Evolutionary conservation across 208 protist species (phyloP), one percentile per base, ranked within the genome.

Genomic region (Strigomonas culicis): DNA sequence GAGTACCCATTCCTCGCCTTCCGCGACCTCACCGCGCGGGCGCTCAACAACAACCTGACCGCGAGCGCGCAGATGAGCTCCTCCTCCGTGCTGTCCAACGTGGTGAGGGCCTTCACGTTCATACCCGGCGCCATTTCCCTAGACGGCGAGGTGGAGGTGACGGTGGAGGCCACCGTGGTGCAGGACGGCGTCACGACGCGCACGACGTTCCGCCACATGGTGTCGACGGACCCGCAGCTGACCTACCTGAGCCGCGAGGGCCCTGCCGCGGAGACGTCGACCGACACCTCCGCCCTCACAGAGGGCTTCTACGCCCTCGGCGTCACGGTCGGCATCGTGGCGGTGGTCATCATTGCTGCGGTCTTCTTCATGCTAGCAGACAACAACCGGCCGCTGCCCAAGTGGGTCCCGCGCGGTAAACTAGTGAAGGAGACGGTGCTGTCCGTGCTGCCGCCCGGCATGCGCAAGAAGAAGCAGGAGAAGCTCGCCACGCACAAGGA

Each of bases 401-500:
- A 79, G 73, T 93, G 87, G 84, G 75, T 90, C 61, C 87, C 87
- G 43, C 83, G 87, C 11, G 87, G 83, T 17, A 86, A 88, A 69
- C 76, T 90, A n/a, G 74, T 90, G 43, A 90, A 90, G 72, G 65
- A 84, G 31, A 90, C 83, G 31, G 79, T 90, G 47, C 75, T 93
- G 28, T 86, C 83, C 21, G 68, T 86, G 32, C 62, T 90, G 19
- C 83, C 83, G 6, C 51, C 68, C 10, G 79, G 82, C 47, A 57
- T 86, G 71, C 70, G 72, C 21, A 59, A 59, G 0, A 72, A 70
- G 46, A 82, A 81, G 56, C 87, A 86, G 70, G 31, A 22, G 62
- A 89, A 88, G 66, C 73, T 24, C 1, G 58, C 82, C 13, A 70
- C 75, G 15, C 86, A 93, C 66, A 84, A 75, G 62, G 83, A 90